A percentile compares a stretch with the other conserved stretches of the same genome.
Conservation (phyloP, 192 early-diverging fungal genomes). For the Coemansia sp. region DNA sequence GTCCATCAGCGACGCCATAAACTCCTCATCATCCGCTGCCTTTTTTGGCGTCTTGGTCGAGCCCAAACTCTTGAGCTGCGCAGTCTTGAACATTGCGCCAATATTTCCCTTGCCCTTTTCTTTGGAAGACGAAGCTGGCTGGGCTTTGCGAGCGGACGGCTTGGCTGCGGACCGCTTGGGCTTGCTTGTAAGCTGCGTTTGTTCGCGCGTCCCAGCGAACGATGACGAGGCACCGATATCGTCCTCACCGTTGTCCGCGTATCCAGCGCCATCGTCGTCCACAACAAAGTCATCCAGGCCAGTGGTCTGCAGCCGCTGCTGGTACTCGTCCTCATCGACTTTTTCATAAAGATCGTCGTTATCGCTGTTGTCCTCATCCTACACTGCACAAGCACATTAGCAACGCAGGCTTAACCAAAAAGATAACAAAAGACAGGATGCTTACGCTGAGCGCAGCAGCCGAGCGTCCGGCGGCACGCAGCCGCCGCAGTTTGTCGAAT, state of each 20-base stretch:
- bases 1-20: slow-evolving; percentile 46
- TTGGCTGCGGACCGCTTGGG: not conserved
- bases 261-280: slow-evolving; percentile 49
- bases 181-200: not conserved
- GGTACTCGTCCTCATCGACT: slow-evolving; percentile 50
- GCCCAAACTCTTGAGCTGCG: slow-evolving; percentile 23
- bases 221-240: slow-evolving; percentile 26
- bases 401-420: too few species aligned
- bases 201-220: not conserved
- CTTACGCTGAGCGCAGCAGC: slow-evolving; percentile 20
- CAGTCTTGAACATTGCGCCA: slow-evolving; percentile 44
- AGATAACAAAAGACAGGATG: not conserved
- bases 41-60: not conserved
- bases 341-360: slow-evolving; percentile 34
- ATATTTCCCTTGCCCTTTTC: slow-evolving; percentile 15
- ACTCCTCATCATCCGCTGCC: slow-evolving; percentile 41
- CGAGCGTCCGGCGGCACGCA: slow-evolving; percentile 43
- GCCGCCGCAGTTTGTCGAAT: slow-evolving; percentile 42
- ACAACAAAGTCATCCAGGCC: slow-evolving; percentile 49
- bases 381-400: not conserved
- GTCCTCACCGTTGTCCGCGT: slow-evolving; percentile 26
- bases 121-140: not conserved
- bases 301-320: slow-evolving; percentile 13
- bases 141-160: not conserved
- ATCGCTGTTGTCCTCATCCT: slow-evolving; percentile 14